These are phyloP conservation scores for Arthroderma sp. DNA, from an alignment of 2,329 filamentous ascomycete species.

Conservation along the genomic window DNA sequence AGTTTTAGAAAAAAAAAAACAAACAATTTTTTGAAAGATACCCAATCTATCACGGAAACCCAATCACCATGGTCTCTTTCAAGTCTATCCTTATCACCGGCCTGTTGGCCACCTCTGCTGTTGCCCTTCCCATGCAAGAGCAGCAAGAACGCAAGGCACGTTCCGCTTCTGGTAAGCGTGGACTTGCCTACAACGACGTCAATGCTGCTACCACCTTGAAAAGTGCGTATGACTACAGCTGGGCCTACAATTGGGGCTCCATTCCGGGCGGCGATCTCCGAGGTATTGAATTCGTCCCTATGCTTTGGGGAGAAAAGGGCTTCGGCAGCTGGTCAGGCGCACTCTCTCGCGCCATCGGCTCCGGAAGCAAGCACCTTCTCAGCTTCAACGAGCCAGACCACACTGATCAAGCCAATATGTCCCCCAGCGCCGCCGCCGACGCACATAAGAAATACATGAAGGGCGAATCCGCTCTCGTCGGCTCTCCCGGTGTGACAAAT, in stretches of 20 bases:
- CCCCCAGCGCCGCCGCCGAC: conserved; percentile 23
- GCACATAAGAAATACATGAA: conserved; percentile 28
- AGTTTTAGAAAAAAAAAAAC: background rate
- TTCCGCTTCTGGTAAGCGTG: conserved; percentile 16
- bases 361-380: conserved; percentile 26
- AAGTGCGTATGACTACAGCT: conserved; percentile 20
- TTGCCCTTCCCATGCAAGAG: conserved; percentile 19
- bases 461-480: conserved; percentile 25
- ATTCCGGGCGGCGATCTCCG: conserved; percentile 17
- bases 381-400: conserved; percentile 37
- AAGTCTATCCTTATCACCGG: conserved; percentile 20
- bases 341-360: conserved; percentile 22
- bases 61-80: conserved; percentile 21
- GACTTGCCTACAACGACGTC: conserved; percentile 30
- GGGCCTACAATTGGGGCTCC: conserved; percentile 36
- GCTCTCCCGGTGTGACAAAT: conserved; percentile 32
- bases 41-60: too few relatives aligned
- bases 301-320: conserved; percentile 31
- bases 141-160: conserved; percentile 6
- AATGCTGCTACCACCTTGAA: conserved; percentile 21
- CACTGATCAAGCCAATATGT: conserved; percentile 25
- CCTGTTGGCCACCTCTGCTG: conserved; percentile 22
- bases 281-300: conserved; percentile 31
- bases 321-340: conserved; percentile 23
- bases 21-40: background rate